Percentiles rank a stretch among this genome's conserved stretches.
Evolutionary conservation across 352 stramenopile species (phyloP).

Genomic region (Phytophthora idaei): DNA sequence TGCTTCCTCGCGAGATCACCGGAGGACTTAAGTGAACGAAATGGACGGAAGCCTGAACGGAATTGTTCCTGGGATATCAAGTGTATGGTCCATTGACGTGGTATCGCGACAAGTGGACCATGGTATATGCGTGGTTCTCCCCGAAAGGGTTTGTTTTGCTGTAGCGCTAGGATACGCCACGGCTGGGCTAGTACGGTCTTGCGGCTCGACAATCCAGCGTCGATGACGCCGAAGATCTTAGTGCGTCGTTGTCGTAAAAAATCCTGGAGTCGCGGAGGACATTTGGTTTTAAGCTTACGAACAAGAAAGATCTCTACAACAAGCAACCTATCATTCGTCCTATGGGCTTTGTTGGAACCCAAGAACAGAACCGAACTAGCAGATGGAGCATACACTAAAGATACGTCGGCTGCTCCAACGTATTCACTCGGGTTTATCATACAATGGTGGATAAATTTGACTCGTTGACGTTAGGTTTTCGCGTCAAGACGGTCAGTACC

Average conservation of each 20-base stretch:
- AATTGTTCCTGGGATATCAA: slow-evolving; percentile 5
- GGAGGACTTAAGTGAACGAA: neutral
- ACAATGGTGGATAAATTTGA: too few relatives aligned
- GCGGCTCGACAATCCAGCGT: slow-evolving; percentile 16
- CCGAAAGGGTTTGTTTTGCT: neutral
- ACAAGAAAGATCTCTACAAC: neutral
- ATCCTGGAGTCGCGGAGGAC: neutral
- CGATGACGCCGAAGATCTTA: neutral
- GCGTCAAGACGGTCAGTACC: too few relatives aligned
- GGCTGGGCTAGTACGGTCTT: slow-evolving; percentile 8
- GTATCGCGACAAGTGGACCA: slow-evolving; percentile 1
- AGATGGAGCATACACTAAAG: neutral
- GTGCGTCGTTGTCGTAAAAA: neutral
- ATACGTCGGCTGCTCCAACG: too few relatives aligned
- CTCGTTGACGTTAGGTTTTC: too few relatives aligned
- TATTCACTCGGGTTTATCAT: too few relatives aligned
- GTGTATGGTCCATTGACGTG: slow-evolving; percentile 13
- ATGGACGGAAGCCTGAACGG: neutral
- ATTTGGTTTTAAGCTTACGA: neutral
- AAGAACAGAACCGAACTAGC: neutral
- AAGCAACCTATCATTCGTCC: neutral
- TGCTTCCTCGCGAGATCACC: neutral
- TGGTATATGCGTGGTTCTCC: neutral
- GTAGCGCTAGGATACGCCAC: neutral
- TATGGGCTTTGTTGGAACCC: neutral